These are phyloP conservation scores for Tuber brumale DNA, from an alignment of 495 filamentous ascomycete genomes.

Conservation along the genomic window DNA sequence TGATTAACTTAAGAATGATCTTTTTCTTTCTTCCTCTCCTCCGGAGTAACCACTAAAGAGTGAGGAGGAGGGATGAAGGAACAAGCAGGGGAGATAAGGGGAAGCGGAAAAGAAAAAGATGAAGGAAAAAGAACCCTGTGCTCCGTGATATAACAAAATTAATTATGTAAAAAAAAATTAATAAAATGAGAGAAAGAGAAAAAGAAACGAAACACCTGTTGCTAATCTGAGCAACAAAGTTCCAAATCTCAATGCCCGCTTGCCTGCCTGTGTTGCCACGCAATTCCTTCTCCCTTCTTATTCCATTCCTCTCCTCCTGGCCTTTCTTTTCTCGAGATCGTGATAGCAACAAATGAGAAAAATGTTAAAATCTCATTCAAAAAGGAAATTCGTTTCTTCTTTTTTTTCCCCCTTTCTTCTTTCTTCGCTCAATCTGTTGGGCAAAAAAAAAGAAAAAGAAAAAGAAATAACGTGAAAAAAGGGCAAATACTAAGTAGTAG, in stretches of 20 bases:
- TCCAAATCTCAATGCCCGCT: neutral
- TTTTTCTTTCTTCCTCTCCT: neutral
- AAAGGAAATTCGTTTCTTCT: constrained; percentile 2
- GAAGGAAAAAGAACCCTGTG: neutral
- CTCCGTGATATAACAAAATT: neutral
- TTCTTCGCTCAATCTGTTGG: neutral
- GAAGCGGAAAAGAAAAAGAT: neutral
- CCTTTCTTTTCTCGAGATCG: constrained; percentile 22
- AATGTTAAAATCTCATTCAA: neutral
- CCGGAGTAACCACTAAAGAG: neutral
- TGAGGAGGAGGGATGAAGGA: neutral
- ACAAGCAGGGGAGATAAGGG: neutral
- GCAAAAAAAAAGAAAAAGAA: neutral
- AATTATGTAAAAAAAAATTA: neutral
- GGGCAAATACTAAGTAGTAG: neutral
- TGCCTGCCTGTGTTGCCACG: neutral
- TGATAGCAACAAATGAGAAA: neutral
- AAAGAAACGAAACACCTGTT: neutral
- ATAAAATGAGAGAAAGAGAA: neutral
- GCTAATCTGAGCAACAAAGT: neutral
- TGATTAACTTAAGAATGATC: neutral
- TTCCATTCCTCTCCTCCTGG: neutral
- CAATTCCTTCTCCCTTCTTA: neutral
- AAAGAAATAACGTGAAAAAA: neutral
- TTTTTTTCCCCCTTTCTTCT: neutral